Evolutionary conservation across 2,329 filamentous ascomycete species (phyloP).

Genomic region (Bipolaris victoriae): DNA sequence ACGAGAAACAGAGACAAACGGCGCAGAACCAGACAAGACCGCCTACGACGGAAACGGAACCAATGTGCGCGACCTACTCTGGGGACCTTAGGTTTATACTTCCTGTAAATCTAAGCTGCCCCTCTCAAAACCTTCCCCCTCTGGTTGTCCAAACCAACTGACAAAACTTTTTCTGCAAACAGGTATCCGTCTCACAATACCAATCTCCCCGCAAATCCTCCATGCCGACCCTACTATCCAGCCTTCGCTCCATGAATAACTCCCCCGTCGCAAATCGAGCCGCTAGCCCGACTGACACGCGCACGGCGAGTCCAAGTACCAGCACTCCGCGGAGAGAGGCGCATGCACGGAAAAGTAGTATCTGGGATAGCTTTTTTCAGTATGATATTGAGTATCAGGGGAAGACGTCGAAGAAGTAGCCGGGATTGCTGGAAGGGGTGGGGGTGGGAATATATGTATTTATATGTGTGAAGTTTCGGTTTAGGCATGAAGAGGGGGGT

Average conservation of each 20-base stretch:
- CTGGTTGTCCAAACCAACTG: conserved; percentile 11
- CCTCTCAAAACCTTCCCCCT: conserved; percentile 3
- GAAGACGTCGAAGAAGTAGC: conserved; percentile 42
- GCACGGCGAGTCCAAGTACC: conserved; percentile 21
- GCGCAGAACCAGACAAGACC: conserved; percentile 25
- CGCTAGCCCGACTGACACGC: conserved; percentile 24
- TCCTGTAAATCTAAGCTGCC: conserved; percentile 43
- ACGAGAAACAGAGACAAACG: conserved; percentile 40
- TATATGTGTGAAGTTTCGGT: too few species aligned
- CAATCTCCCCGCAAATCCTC: conserved; percentile 28
- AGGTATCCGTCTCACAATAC: conserved; percentile 6
- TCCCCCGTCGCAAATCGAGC: conserved; percentile 24
- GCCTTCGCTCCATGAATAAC: conserved; percentile 16
- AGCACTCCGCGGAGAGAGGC: conserved; percentile 28
- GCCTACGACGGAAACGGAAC: conserved; percentile 41
- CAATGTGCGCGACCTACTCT: conserved; percentile 54
- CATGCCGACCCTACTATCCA: conserved; percentile 18
- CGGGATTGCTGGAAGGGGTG: too few species aligned
- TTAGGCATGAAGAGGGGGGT: too few species aligned
- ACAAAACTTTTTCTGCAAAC: conserved; percentile 10
- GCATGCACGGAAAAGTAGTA: conserved; percentile 36
- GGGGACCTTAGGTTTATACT: conserved; percentile 49
- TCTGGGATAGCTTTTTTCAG: conserved; percentile 50
- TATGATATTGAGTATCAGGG: conserved; percentile 50
- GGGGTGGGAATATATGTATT: not conserved